Conservation (phyloP, 164 flowering plant species). For the Magnolia officinalis region DNA sequence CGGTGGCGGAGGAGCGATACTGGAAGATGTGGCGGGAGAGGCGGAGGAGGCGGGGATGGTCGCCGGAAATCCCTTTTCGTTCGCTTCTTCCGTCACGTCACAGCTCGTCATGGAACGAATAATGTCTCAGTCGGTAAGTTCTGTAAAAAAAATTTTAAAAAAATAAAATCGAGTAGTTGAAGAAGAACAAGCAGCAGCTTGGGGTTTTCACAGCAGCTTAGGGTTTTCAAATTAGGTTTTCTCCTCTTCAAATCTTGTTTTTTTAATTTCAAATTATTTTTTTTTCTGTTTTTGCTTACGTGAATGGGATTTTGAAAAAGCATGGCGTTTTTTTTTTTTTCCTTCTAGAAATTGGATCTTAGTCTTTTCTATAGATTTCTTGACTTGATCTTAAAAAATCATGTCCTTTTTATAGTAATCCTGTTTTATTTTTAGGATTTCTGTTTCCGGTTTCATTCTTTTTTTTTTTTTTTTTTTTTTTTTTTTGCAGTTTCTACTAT, state of each 20-base stretch:
- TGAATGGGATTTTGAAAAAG: neutral
- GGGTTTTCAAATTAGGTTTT: neutral
- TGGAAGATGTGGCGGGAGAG: conserved; percentile 53
- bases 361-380: neutral
- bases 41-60: conserved; percentile 37
- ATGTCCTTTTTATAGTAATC: no score
- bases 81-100: conserved; percentile 68
- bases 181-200: neutral
- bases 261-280: no score
- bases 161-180: neutral
- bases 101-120: conserved; percentile 83
- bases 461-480: no score
- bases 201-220: neutral
- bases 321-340: no score
- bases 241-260: neutral
- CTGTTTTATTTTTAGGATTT: no score
- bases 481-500: no score
- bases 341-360: neutral
- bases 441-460: no score
- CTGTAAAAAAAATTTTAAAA: neutral
- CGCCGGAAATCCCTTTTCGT: conserved; percentile 76
- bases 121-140: conserved; percentile 73
- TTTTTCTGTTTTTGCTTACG: neutral
- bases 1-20: conserved; percentile 21
- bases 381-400: neutral